These are phyloP conservation scores for Alternaria metachromatica DNA, from an alignment of 2,329 filamentous ascomycete genomes.

Conservation along the genomic window DNA sequence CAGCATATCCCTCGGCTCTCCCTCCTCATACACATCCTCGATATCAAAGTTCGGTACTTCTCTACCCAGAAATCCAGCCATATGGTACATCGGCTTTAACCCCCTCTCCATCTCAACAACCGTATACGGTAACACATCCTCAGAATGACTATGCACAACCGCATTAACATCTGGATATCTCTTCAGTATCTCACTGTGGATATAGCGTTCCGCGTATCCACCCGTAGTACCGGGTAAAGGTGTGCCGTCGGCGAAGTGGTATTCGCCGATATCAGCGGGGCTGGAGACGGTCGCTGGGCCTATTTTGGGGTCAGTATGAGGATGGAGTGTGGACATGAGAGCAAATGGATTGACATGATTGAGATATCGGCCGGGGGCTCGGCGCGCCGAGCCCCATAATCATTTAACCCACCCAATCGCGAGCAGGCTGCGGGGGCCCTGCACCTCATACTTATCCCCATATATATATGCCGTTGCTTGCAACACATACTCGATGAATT, in stretches of 20 bases:
- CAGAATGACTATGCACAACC: constrained; percentile 54
- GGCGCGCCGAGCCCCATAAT: too few species aligned
- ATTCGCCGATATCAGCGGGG: constrained; percentile 53
- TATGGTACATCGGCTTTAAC: constrained; percentile 37
- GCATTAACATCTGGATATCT: constrained; percentile 51
- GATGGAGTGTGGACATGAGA: too few species aligned
- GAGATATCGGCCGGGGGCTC: too few species aligned
- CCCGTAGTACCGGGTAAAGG: constrained; percentile 38
- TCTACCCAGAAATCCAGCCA: constrained; percentile 45
- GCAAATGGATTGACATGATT: too few species aligned
- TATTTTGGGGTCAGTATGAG: too few species aligned
- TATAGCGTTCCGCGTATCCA: constrained; percentile 53
- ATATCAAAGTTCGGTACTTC: constrained; percentile 37
- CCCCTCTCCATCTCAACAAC: not conserved
- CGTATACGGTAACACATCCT: constrained; percentile 52
- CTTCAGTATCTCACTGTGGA: constrained; percentile 56
- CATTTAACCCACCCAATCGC: too few species aligned
- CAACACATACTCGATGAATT: too few species aligned
- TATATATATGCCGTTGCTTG: too few species aligned
- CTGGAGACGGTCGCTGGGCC: constrained; percentile 1
- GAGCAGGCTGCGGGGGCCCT: too few species aligned
- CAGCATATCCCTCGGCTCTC: constrained; percentile 31
- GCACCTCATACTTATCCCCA: too few species aligned
- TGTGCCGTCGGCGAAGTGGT: constrained; percentile 47
- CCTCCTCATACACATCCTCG: constrained; percentile 13